Conservation (phyloP, 2,329 filamentous ascomycete species). For the Cephalotrichum gorgonifer region DNA sequence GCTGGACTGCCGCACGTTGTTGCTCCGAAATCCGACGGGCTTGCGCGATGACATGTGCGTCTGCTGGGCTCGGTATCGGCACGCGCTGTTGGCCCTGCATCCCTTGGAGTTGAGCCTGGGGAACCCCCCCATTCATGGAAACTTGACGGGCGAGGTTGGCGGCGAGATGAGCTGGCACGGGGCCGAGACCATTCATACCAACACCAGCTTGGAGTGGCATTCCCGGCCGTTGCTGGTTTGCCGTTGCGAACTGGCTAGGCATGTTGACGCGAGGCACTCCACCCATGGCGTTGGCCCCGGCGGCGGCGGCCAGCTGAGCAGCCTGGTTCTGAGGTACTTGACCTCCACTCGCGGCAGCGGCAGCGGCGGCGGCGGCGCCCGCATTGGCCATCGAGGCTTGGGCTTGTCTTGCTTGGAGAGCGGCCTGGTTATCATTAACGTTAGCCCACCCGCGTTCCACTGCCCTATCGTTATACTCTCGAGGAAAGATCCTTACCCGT, state of each 20-base stretch:
- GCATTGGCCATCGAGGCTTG: conserved; percentile 13
- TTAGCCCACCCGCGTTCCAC: neutral
- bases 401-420: conserved; percentile 5
- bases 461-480: neutral
- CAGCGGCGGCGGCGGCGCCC: conserved; percentile 20
- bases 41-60: conserved; percentile 49
- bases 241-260: conserved; percentile 32
- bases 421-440: conserved; percentile 3
- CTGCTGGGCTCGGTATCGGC: conserved; percentile 36
- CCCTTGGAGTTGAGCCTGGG: conserved; percentile 60
- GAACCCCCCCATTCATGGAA: conserved; percentile 51
- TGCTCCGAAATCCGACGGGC: conserved; percentile 58
- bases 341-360: conserved; percentile 17
- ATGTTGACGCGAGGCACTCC: conserved; percentile 27
- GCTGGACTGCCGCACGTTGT: conserved; percentile 39
- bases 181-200: conserved; percentile 39
- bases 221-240: conserved; percentile 37
- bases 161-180: conserved; percentile 35
- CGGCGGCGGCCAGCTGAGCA: conserved; percentile 17
- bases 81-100: conserved; percentile 35
- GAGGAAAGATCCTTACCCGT: conserved; percentile 38
- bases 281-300: conserved; percentile 16
- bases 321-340: conserved; percentile 9
- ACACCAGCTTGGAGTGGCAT: conserved; percentile 37
- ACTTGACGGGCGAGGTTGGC: conserved; percentile 41